Evolutionary conservation across 176 grass and related monocot genomes (phyloP).

Genomic region (Ensete glaucum): DNA sequence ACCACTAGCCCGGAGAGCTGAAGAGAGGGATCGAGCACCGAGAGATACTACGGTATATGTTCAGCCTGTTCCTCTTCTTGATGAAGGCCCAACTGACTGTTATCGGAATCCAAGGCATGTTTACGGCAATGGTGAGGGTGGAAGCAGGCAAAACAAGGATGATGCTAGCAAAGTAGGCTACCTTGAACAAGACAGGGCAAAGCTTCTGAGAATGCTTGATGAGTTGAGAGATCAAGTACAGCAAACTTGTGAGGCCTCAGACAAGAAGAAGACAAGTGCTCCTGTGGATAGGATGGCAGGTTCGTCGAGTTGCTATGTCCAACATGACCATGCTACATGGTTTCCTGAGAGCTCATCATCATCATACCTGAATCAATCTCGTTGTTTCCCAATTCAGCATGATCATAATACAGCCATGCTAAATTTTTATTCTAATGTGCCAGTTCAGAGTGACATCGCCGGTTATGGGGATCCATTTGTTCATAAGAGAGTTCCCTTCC

Average conservation of each 20-base stretch:
- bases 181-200: conserved; percentile 77
- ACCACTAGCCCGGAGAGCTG: neutral
- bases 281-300: conserved; percentile 19
- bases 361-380: conserved; percentile 32
- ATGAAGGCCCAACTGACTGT: conserved; percentile 32
- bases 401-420: conserved; percentile 28
- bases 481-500: conserved; percentile 30
- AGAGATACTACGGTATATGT: conserved; percentile 9
- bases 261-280: conserved; percentile 33
- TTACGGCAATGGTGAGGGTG: conserved; percentile 23
- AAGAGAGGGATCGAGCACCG: conserved; percentile 24
- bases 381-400: conserved; percentile 33
- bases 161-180: conserved; percentile 58
- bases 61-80: conserved; percentile 19
- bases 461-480: conserved; percentile 44
- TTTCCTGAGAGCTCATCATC: conserved; percentile 33
- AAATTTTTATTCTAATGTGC: conserved; percentile 40
- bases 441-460: conserved; percentile 29
- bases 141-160: conserved; percentile 24
- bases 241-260: conserved; percentile 53
- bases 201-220: conserved; percentile 81
- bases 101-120: conserved; percentile 24
- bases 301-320: conserved; percentile 30
- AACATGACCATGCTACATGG: conserved; percentile 27
- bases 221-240: conserved; percentile 93